Conservation (phyloP, 2,329 filamentous ascomycete genomes). For the Beauveria sp. region DNA sequence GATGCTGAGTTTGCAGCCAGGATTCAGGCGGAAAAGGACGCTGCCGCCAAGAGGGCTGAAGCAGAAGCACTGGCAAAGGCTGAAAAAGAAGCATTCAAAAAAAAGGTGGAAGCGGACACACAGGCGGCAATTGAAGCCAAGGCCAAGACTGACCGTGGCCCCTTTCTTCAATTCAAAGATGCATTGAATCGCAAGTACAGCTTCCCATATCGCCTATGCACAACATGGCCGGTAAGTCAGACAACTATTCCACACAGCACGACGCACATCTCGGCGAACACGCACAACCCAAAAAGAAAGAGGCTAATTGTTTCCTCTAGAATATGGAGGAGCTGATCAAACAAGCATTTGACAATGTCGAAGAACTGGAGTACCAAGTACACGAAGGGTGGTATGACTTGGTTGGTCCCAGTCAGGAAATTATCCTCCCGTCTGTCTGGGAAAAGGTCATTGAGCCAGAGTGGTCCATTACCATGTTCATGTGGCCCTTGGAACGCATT, state of each 20-base stretch:
- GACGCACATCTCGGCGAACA: neutral
- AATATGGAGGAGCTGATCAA: conserved; percentile 83
- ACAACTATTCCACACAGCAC: neutral
- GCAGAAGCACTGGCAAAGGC: conserved; percentile 28
- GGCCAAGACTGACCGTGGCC: conserved; percentile 46
- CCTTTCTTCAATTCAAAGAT: conserved; percentile 84
- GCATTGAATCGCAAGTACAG: conserved; percentile 86
- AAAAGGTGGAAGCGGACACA: conserved; percentile 45
- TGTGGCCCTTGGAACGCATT: conserved; percentile 46
- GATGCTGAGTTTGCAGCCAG: conserved; percentile 30
- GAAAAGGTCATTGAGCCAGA: conserved; percentile 75
- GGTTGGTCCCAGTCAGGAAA: conserved; percentile 70
- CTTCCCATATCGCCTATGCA: conserved; percentile 81
- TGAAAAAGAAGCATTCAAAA: conserved; percentile 36
- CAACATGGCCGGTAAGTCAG: conserved; percentile 67
- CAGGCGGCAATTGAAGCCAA: conserved; percentile 41
- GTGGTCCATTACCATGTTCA: conserved; percentile 45
- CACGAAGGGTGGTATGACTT: conserved; percentile 74
- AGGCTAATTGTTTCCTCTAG: conserved; percentile 31
- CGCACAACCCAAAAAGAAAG: neutral
- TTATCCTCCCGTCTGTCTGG: conserved; percentile 73
- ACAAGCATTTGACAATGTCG: conserved; percentile 74
- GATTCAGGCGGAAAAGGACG: conserved; percentile 11
- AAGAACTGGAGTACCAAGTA: conserved; percentile 68
- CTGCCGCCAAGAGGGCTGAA: conserved; percentile 25